Evolutionary conservation across 2,329 filamentous ascomycete genomes (phyloP).

Genomic region (Podosphaera fusca): DNA sequence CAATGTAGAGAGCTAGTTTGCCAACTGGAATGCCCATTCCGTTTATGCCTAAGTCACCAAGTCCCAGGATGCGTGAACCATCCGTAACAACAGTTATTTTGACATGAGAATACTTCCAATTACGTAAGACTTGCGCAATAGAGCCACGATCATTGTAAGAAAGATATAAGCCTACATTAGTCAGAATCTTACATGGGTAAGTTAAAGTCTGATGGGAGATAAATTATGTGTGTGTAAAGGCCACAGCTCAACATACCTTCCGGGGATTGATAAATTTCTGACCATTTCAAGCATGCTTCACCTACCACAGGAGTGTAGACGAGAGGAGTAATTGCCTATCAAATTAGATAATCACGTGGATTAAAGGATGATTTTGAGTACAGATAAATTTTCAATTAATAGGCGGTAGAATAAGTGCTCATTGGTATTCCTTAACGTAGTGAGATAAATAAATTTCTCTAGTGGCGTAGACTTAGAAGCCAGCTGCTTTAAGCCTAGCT

Average conservation of each 20-base stretch:
- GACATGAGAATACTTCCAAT: slow-evolving; percentile 45
- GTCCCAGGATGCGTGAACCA: slow-evolving; percentile 45
- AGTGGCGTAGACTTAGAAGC: slow-evolving; percentile 11
- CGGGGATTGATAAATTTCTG: slow-evolving; percentile 49
- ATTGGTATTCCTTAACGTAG: slow-evolving; percentile 12
- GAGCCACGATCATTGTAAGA: slow-evolving; percentile 45
- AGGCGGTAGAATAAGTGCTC: slow-evolving; percentile 14
- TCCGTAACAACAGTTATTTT: slow-evolving; percentile 29
- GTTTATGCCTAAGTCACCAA: slow-evolving; percentile 70
- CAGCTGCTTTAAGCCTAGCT: slow-evolving; percentile 13
- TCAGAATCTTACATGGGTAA: neutral
- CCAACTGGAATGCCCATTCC: slow-evolving; percentile 66
- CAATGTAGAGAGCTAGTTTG: slow-evolving; percentile 58
- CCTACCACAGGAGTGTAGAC: slow-evolving; percentile 42
- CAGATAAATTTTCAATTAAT: slow-evolving; percentile 11
- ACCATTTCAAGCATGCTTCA: slow-evolving; percentile 52
- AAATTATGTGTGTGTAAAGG: neutral
- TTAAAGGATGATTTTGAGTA: slow-evolving; percentile 2
- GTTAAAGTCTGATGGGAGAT: neutral
- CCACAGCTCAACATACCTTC: slow-evolving; percentile 24
- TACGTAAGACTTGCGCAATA: slow-evolving; percentile 39
- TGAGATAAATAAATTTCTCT: slow-evolving; percentile 15
- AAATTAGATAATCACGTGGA: slow-evolving; percentile 3
- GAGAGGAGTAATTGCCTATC: slow-evolving; percentile 23
- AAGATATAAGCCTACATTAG: slow-evolving; percentile 33